A percentile compares a stretch with the other conserved stretches of the same genome.
These are phyloP conservation scores for Ophiostoma sp. DNA, from an alignment of 2,329 filamentous ascomycete genomes.

Conservation along the genomic window DNA sequence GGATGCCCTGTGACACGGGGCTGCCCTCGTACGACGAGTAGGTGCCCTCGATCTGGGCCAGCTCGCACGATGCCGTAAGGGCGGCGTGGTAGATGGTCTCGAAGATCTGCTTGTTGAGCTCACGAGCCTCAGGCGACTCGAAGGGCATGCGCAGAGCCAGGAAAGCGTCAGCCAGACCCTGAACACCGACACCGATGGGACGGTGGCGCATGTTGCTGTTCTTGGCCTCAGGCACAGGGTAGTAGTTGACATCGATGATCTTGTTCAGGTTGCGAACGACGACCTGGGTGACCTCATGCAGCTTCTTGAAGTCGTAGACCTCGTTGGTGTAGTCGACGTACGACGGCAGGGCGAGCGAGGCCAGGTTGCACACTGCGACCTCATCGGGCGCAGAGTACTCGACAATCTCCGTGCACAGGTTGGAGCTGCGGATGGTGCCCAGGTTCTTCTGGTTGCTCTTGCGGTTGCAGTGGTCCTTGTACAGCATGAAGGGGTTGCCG, in stretches of 20 bases:
- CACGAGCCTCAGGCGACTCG: slow-evolving; percentile 88
- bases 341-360: slow-evolving; percentile 86
- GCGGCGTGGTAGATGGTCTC: slow-evolving; percentile 99
- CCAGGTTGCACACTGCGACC: slow-evolving; percentile 97
- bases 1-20: slow-evolving; percentile 89
- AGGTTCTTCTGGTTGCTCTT: slow-evolving; percentile 99
- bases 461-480: slow-evolving; percentile 97
- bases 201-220: slow-evolving; percentile 98
- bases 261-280: slow-evolving; percentile 95
- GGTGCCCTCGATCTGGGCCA: slow-evolving; percentile 78
- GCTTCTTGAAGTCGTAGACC: slow-evolving; percentile 91
- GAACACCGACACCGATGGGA: slow-evolving; percentile 93
- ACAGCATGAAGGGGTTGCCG: slow-evolving; percentile 98
- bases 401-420: slow-evolving; percentile 97
- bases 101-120: slow-evolving; percentile 97
- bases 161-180: slow-evolving; percentile 97
- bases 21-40: slow-evolving; percentile 93
- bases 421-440: slow-evolving; percentile 96
- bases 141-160: slow-evolving; percentile 94
- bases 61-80: slow-evolving; percentile 81
- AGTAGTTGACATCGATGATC: slow-evolving; percentile 98
- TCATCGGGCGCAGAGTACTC: slow-evolving; percentile 97
- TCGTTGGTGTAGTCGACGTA: slow-evolving; percentile 85
- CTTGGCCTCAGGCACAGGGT: slow-evolving; percentile 89
- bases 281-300: slow-evolving; percentile 91